These are phyloP conservation scores for Populus tomentosa DNA, from an alignment of 441 rosid species.

Conservation along the genomic window DNA sequence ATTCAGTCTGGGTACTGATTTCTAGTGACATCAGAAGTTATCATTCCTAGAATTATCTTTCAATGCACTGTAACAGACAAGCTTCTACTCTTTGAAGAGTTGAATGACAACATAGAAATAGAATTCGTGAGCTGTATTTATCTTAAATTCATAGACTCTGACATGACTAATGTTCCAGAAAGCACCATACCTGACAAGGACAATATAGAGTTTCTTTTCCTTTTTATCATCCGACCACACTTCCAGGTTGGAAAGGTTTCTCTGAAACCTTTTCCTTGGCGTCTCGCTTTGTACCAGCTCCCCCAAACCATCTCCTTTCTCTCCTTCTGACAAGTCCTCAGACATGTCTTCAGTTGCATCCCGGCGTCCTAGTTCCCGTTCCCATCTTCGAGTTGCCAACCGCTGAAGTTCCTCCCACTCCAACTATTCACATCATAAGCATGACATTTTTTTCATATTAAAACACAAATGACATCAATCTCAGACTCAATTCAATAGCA, in stretches of 20 bases:
- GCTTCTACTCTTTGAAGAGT: not conserved
- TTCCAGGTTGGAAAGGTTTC: slow-evolving; percentile 69
- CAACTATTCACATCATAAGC: slow-evolving; percentile 38
- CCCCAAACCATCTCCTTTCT: slow-evolving; percentile 69
- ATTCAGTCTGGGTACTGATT: not conserved
- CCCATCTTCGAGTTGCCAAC: slow-evolving; percentile 57
- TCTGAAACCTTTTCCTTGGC: slow-evolving; percentile 52
- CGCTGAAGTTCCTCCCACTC: slow-evolving; percentile 76
- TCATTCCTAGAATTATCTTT: not conserved
- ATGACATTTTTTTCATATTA: not conserved
- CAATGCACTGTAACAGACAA: not conserved
- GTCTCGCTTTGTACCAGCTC: slow-evolving; percentile 63
- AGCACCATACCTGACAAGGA: slow-evolving; percentile 68
- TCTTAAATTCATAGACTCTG: slow-evolving; percentile 1
- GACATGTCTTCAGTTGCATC: slow-evolving; percentile 87
- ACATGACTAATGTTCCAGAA: not conserved
- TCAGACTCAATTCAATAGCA: not conserved
- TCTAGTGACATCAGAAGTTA: not conserved
- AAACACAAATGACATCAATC: not conserved
- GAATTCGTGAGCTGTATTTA: not conserved
- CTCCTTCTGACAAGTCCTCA: slow-evolving; percentile 96
- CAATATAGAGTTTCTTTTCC: slow-evolving; percentile 84
- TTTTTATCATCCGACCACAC: slow-evolving; percentile 94
- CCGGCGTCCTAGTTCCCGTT: slow-evolving; percentile 72
- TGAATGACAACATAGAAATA: not conserved